Conservation (phyloP, 441 rosid genomes). For the Euphorbia schlechtendalii region DNA sequence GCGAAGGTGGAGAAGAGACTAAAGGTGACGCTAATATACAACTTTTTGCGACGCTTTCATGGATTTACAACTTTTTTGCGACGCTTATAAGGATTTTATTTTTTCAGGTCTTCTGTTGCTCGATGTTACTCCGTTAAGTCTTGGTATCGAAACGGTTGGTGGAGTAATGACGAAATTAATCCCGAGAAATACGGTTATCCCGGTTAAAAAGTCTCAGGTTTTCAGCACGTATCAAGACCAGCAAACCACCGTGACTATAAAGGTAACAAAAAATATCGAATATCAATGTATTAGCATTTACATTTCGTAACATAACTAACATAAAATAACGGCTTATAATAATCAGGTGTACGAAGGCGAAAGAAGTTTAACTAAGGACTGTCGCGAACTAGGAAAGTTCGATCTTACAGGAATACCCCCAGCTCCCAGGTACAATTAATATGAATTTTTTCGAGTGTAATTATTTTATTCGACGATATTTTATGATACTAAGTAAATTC, state of each 20-base stretch:
- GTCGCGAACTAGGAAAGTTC: constrained; percentile 49
- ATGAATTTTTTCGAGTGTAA: too few species aligned
- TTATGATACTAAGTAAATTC: too few species aligned
- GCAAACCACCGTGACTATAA: constrained; percentile 42
- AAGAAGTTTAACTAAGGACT: constrained; percentile 50
- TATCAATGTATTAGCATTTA: background rate
- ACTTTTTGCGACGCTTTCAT: too few species aligned
- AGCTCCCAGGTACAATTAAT: constrained; percentile 40
- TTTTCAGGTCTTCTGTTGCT: constrained; percentile 34
- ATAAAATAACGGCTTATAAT: background rate
- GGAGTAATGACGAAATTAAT: constrained; percentile 57
- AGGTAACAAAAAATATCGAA: constrained; percentile 21
- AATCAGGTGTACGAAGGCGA: constrained; percentile 49
- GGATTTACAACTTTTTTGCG: too few species aligned
- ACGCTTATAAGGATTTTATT: background rate
- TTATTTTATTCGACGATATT: background rate
- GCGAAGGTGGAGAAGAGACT: constrained; percentile 43
- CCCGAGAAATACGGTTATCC: constrained; percentile 51
- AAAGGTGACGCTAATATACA: constrained; percentile 24
- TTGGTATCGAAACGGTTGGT: constrained; percentile 51
- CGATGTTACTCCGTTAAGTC: constrained; percentile 45
- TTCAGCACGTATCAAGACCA: constrained; percentile 56
- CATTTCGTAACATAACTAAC: background rate
- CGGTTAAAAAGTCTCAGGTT: constrained; percentile 43
- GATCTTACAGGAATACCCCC: constrained; percentile 52